Percentiles rank a stretch among this genome's conserved stretches.
Evolutionary conservation across 169 alveolate genomes (phyloP).

Genomic region (Babesia ovis): DNA sequence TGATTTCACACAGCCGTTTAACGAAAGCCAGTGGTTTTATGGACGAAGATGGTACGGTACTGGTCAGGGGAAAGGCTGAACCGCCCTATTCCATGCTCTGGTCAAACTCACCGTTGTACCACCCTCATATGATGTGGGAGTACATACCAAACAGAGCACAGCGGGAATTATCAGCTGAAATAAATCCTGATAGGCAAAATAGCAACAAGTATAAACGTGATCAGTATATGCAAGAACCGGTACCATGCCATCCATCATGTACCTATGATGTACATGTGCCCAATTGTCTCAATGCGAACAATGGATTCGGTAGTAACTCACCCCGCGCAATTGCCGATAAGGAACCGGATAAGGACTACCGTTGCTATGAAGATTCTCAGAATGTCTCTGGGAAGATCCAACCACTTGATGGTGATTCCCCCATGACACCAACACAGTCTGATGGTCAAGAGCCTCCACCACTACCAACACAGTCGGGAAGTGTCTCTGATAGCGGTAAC

Average conservation of each 20-base stretch:
- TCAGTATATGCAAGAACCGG: not conserved
- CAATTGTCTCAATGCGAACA: not conserved
- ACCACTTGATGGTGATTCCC: not conserved
- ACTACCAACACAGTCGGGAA: not conserved
- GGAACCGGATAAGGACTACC: conserved; percentile 8
- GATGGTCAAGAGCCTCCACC: conserved; percentile 18
- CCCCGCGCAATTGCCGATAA: conserved; percentile 25
- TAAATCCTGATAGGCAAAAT: conserved; percentile 9
- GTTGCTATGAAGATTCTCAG: not conserved
- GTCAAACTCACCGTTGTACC: conserved; percentile 82
- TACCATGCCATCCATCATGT: conserved; percentile 9
- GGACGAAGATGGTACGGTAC: conserved; percentile 88
- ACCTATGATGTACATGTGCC: conserved; percentile 15
- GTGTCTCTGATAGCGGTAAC: not conserved
- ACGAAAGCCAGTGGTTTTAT: conserved; percentile 86
- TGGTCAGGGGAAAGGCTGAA: conserved; percentile 88
- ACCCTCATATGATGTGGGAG: conserved; percentile 87
- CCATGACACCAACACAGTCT: not conserved
- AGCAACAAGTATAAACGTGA: conserved; percentile 17
- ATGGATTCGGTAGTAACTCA: not conserved
- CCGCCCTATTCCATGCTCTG: conserved; percentile 86
- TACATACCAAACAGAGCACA: conserved; percentile 68
- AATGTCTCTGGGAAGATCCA: not conserved
- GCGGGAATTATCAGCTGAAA: conserved; percentile 54
- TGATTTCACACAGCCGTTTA: conserved; percentile 86